Base-by-base conservation (phyloP, 805 yeast species). In the Pichia heedii region DNA sequence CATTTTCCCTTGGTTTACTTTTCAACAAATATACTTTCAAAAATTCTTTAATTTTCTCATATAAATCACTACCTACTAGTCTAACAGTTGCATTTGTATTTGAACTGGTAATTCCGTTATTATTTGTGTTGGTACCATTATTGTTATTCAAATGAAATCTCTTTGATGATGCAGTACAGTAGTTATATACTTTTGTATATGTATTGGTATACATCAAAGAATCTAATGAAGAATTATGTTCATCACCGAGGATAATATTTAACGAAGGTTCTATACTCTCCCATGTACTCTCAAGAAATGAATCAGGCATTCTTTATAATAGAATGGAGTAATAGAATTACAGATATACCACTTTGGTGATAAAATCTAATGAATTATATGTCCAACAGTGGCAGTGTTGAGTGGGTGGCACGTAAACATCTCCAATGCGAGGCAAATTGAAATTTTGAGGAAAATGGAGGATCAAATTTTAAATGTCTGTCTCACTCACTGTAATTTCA, bases 151-250 rank as follows among this genome's bases (percentile, higher is more conserved):
- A 36, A 33, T 63, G 60, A 19, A 64, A 67, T 58, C 60, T 72
- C 44, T 67, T 69, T 5, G 88, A 79, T 51, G 81, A 81, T 54
- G 81, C 81, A 36, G 87, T 89, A 68, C 97, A 89, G 60, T 85
- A 89, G 65, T 89, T 88, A 68, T 88, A 90, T 49, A 90, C 82
- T 5, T 94, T 90, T 1, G 96, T 86, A 64, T 89, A 89, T 46
- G 90, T 84, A 52, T 82, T 82, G 84, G 88, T 85, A 63, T 86
- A 88, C 81, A 83, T 76, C 37, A 79, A 68, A 4, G 79, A 73
- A 24, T 81, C 79, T 37, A 83, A 73, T 4, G 83, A 80, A 44
- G 77, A 76, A 46, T 56, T 59, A 48, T 77, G 74, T 35, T 79
- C 85, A 45, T 74, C 79, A 6, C 90, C 93, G 45, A 84, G 65